Conservation (phyloP, 73 alveolate species). For the Paramecium octaurelia region DNA sequence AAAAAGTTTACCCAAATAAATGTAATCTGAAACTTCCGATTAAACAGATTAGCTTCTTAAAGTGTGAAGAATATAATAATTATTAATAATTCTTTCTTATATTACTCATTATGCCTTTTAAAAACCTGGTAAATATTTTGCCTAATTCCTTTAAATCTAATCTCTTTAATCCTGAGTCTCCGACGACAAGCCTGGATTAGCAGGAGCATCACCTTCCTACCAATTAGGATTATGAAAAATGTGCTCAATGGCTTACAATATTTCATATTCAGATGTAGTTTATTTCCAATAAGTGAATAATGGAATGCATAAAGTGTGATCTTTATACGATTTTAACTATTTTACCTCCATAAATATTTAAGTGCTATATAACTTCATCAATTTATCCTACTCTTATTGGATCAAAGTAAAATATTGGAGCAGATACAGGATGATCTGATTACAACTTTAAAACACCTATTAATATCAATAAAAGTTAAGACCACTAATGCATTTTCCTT, state of each 20-base stretch:
- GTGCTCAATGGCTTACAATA: not conserved
- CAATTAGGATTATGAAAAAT: not conserved
- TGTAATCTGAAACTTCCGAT: too few species aligned
- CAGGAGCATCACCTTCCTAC: not conserved
- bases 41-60: not conserved
- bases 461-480: not conserved
- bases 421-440: not conserved
- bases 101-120: not conserved
- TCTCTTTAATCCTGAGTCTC: not conserved
- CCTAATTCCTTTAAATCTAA: not conserved
- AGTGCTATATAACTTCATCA: not conserved
- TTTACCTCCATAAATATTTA: not conserved
- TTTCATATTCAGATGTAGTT: not conserved
- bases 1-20: too few species aligned
- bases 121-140: not conserved
- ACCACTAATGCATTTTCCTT: not conserved
- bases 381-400: not conserved
- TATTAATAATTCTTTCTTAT: too few species aligned
- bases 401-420: not conserved
- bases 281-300: not conserved
- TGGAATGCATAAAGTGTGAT: not conserved
- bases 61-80: not conserved
- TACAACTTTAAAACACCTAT: not conserved
- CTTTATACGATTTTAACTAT: not conserved
- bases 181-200: not conserved